phyloP scores from a whole-genome alignment of 2,329 filamentous ascomycete species.

The Exophiala phaeomuriformis region DNA sequence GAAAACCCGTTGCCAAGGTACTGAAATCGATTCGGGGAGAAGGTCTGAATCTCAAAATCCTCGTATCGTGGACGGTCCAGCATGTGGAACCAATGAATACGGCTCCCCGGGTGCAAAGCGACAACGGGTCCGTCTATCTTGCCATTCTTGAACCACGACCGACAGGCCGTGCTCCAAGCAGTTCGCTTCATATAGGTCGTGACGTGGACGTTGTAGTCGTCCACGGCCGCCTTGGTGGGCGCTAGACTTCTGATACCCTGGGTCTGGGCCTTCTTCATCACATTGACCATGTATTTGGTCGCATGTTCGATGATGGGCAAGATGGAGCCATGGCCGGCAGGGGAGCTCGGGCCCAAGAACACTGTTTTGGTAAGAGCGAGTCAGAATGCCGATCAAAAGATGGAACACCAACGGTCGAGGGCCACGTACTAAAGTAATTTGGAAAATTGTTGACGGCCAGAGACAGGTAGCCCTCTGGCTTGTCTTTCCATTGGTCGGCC shows the following conservation, averaged over 20 bases:
- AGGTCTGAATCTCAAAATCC: conserved; percentile 14
- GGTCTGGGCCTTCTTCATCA: conserved; percentile 25
- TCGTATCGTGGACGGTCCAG: conserved; percentile 27
- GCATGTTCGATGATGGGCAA: conserved; percentile 27
- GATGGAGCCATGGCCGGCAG: conserved; percentile 27
- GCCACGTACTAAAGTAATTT: conserved; percentile 28
- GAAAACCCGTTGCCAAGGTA: not conserved
- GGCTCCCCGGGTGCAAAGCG: conserved; percentile 15
- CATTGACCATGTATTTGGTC: conserved; percentile 24
- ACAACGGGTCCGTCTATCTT: conserved; percentile 21
- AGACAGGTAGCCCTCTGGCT: conserved; percentile 28
- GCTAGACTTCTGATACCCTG: conserved; percentile 16
- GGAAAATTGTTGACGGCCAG: conserved; percentile 27
- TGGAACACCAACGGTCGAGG: not conserved
- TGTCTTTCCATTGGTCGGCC: conserved; percentile 8
- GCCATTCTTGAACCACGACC: conserved; percentile 38
- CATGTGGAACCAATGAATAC: conserved; percentile 28
- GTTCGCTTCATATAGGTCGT: conserved; percentile 35
- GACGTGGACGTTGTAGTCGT: conserved; percentile 34
- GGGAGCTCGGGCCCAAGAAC: conserved; percentile 26
- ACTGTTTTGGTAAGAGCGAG: conserved; percentile 7
- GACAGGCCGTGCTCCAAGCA: conserved; percentile 31
- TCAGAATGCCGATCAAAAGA: not conserved
- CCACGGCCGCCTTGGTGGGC: conserved; percentile 25
- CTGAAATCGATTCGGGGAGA: not conserved